Evolutionary conservation across 2,329 filamentous ascomycete genomes (phyloP), one percentile per base, ranked within the genome.

Genomic region (Monilinia aucupariae): DNA sequence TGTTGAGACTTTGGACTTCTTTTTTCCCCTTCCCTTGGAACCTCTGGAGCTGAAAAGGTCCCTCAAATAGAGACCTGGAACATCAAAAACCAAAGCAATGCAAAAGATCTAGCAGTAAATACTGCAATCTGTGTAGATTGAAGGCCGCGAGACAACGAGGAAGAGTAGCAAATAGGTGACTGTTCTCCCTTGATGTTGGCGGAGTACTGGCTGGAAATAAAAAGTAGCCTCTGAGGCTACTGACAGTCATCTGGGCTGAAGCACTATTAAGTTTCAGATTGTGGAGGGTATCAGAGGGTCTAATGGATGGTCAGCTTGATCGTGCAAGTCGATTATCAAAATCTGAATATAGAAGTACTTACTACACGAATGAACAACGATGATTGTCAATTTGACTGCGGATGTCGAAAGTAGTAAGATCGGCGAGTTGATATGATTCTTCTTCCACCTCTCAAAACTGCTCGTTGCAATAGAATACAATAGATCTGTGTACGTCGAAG

Each of bases 241-340:
- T 10, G 20, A 32, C 8, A 30, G 2, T 0, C 10, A 4, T 50
- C 25, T 50, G 8, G 6, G 8, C 4, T 15, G 20, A 32, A 50
- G 4, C 1, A 9, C 7, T 32, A 1, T 3, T 30, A 17, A 2
- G 30, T 20, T 55, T n/a, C 0, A 3, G 22, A 22, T 22, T 6
- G 3, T 10, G 20, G 0, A n/a, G 3, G n/a, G 7, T 7, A 22
- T 30, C 13, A 10, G 0, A 9, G 0, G 20, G 5, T 2, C 3
- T 32, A 32, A 8, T 0, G 12, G 22, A 15, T 15, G 10, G 4
- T 55, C 20, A 22, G 53, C 25, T 30, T 2, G 20, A 32, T 2
- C 4, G 9, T 37, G 13, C 1, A 13, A 30, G 5, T 10, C 9
- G 17, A 8, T 12, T 20, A 4, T 8, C 25, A 2, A 1, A 2